phyloP scores from a whole-genome alignment of 768 basidiomycete species.

The Pulveroboletus sp. region DNA sequence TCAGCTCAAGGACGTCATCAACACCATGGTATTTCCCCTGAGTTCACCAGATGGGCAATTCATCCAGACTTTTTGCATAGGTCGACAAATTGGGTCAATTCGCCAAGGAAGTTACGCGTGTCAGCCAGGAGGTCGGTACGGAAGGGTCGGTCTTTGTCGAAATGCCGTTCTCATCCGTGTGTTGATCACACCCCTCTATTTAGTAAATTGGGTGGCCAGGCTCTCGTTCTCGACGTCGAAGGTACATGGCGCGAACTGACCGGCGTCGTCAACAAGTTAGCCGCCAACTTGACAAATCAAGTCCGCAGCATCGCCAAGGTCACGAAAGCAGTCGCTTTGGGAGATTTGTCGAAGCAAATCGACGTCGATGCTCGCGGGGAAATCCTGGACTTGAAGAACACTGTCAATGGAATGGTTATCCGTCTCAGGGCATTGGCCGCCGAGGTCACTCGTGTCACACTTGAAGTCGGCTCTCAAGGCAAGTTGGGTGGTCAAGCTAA shows the following conservation, averaged over 20 bases:
- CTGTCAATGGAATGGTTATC: constrained; percentile 51
- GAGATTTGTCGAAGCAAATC: constrained; percentile 86
- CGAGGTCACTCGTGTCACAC: constrained; percentile 79
- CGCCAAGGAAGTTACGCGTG: constrained; percentile 86
- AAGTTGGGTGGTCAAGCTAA: constrained; percentile 85
- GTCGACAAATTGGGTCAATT: constrained; percentile 79
- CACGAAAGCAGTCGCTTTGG: constrained; percentile 77
- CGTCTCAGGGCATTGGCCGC: constrained; percentile 63
- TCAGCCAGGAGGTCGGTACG: constrained; percentile 80
- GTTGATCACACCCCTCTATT: constrained; percentile 6
- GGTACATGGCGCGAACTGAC: constrained; percentile 88
- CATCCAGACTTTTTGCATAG: constrained; percentile 29
- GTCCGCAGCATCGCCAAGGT: constrained; percentile 58
- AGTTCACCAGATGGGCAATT: constrained; percentile 1
- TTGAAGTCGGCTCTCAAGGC: constrained; percentile 85
- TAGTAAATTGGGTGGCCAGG: constrained; percentile 81
- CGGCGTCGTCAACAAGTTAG: constrained; percentile 77
- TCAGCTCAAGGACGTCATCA: constrained; percentile 76
- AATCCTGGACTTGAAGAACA: constrained; percentile 75
- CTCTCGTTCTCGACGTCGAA: constrained; percentile 81
- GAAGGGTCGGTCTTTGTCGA: constrained; percentile 49
- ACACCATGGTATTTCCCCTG: constrained; percentile 48
- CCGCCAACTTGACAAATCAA: constrained; percentile 66
- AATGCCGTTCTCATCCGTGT: constrained; percentile 11
- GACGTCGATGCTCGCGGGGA: constrained; percentile 90